A percentile compares a stretch with the other conserved stretches of the same genome.
phyloP scores from a whole-genome alignment of 2,329 filamentous ascomycete genomes.

The Ophiostoma sp. region DNA sequence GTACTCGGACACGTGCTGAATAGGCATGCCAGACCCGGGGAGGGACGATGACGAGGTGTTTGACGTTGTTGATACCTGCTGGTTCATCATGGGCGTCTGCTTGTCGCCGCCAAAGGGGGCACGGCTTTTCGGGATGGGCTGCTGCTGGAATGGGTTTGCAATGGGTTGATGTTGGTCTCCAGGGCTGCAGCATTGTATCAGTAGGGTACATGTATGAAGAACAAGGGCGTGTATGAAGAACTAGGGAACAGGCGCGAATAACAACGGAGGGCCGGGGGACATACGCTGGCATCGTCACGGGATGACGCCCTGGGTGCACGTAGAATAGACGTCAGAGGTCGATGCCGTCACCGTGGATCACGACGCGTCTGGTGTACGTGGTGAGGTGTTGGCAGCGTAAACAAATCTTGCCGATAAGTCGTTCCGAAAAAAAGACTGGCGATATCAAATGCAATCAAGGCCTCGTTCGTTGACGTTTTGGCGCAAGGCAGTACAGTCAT shows the following conservation, averaged over 20 bases:
- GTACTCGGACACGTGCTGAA: constrained; percentile 59
- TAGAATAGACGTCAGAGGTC: neutral
- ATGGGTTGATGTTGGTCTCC: constrained; percentile 62
- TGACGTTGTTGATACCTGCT: constrained; percentile 9
- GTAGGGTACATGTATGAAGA: neutral
- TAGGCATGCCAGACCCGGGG: neutral
- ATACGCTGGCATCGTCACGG: constrained; percentile 27
- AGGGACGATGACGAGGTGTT: neutral
- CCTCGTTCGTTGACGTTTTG: neutral
- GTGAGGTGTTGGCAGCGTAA: neutral
- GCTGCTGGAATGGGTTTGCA: constrained; percentile 69
- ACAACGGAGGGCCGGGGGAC: constrained; percentile 6
- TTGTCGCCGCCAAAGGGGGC: constrained; percentile 6
- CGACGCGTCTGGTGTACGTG: constrained; percentile 12
- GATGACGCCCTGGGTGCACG: neutral
- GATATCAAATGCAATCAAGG: neutral
- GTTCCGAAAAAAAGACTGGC: neutral
- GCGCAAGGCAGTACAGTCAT: neutral
- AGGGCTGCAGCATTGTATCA: constrained; percentile 43
- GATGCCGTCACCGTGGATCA: neutral
- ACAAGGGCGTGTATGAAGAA: neutral
- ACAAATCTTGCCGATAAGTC: constrained; percentile 2
- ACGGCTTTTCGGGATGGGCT: constrained; percentile 13
- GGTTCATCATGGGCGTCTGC: neutral
- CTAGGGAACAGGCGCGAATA: neutral